A percentile compares a stretch with the other conserved stretches of the same genome.
Conservation (phyloP, 225 moss, liverwort and hornwort genomes). For the Antitrichia curtipendula region DNA sequence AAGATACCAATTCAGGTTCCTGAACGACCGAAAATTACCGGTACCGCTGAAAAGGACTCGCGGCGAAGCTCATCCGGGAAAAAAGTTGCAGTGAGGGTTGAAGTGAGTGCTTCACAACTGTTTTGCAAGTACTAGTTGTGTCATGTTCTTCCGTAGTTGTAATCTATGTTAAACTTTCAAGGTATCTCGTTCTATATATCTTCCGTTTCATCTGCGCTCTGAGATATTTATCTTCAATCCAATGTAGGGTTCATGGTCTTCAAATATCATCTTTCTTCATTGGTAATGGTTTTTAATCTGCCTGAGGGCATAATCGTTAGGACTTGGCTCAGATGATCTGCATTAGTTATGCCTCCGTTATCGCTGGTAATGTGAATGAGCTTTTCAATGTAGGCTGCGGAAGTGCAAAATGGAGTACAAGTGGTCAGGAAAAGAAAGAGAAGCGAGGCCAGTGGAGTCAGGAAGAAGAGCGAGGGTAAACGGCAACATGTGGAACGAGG, state of each 20-base stretch:
- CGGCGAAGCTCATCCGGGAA: constrained; percentile 21
- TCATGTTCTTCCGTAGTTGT: not conserved
- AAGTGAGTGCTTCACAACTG: not conserved
- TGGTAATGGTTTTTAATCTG: not conserved
- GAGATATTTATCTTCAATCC: not conserved
- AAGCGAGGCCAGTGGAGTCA: constrained; percentile 32
- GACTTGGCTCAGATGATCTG: not conserved
- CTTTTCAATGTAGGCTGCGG: constrained; percentile 40
- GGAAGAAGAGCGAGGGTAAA: constrained; percentile 36
- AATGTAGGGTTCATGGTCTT: not conserved
- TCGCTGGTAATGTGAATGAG: not conserved
- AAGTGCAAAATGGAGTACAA: constrained; percentile 45
- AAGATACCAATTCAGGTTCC: constrained; percentile 60
- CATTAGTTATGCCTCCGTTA: not conserved
- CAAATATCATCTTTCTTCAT: not conserved
- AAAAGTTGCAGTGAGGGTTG: constrained; percentile 6
- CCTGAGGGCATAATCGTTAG: not conserved
- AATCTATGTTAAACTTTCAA: not conserved
- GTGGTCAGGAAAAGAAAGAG: constrained; percentile 64
- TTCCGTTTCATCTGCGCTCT: not conserved
- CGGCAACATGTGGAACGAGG: constrained; percentile 52
- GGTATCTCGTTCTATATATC: not conserved
- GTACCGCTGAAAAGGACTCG: constrained; percentile 26
- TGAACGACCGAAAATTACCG: not conserved
- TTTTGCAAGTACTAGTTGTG: not conserved